phyloP scores from a whole-genome alignment of 352 stramenopile species.

The Pseudoperonospora humuli region DNA sequence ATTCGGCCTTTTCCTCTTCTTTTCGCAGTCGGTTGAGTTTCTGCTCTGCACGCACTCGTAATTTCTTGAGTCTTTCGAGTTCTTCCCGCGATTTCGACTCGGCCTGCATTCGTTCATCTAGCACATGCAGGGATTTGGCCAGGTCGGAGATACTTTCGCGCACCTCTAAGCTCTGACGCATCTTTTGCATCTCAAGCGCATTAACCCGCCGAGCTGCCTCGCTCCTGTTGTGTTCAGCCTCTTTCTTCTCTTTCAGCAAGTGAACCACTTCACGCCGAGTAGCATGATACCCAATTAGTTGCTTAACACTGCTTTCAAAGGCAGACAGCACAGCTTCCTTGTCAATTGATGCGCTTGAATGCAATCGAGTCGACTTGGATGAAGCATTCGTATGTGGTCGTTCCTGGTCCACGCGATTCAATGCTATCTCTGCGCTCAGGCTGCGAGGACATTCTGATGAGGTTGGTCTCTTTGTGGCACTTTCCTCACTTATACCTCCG shows the following conservation, averaged over 20 bases:
- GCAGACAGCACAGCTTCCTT: constrained; percentile 14
- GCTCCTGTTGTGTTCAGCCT: constrained; percentile 44
- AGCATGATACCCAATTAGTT: constrained; percentile 52
- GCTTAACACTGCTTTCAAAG: constrained; percentile 47
- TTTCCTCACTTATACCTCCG: constrained; percentile 27
- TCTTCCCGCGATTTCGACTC: constrained; percentile 56
- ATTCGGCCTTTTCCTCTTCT: too few relatives aligned
- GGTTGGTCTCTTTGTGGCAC: too few relatives aligned
- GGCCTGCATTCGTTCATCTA: constrained; percentile 60
- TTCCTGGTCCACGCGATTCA: too few relatives aligned
- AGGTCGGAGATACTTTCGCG: constrained; percentile 73
- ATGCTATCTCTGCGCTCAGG: too few relatives aligned
- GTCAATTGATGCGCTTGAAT: constrained; percentile 4
- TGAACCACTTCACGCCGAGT: constrained; percentile 47
- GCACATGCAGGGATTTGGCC: constrained; percentile 39
- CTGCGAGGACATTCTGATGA: too few relatives aligned
- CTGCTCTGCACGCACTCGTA: constrained; percentile 53
- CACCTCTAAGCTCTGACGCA: constrained; percentile 63
- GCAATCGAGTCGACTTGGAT: constrained; percentile 9
- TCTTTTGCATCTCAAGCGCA: constrained; percentile 76
- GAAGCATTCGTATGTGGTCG: constrained; percentile 1
- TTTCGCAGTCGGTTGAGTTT: constrained; percentile 43
- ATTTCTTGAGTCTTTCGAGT: constrained; percentile 57
- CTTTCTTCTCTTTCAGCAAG: constrained; percentile 62
- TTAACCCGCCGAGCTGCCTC: too few relatives aligned